A percentile compares a stretch with the other conserved stretches of the same genome.
These are phyloP conservation scores for Scolecobasidium constrictum DNA, from an alignment of 2,329 filamentous ascomycete genomes.

Conservation along the genomic window DNA sequence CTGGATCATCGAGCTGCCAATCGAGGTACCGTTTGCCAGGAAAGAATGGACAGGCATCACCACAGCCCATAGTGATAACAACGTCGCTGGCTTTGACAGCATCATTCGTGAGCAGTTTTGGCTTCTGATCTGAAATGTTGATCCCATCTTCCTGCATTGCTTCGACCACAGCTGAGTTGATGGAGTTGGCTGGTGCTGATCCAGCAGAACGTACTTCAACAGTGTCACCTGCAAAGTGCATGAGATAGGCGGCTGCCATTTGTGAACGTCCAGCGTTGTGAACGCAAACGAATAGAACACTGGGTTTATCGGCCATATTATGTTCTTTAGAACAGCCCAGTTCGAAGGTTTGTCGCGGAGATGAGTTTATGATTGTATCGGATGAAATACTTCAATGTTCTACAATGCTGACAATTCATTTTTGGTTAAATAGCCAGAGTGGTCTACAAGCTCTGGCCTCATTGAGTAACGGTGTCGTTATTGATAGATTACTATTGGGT, in stretches of 20 bases:
- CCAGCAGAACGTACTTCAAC: conserved; percentile 2
- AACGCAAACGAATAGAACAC: conserved; percentile 1
- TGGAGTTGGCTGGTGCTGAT: conserved; percentile 1
- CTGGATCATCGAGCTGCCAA: neutral
- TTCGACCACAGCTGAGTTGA: conserved; percentile 1
- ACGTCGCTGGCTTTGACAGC: neutral
- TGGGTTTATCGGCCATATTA: neutral
- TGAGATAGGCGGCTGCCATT: conserved; percentile 1
- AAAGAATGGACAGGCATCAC: conserved; percentile 1
- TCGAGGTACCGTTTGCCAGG: neutral
- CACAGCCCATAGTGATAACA: conserved; percentile 2
- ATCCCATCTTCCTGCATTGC: neutral
- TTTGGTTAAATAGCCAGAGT: too few relatives aligned
- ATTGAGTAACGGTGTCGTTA: too few relatives aligned
- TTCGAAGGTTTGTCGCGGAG: too few relatives aligned
- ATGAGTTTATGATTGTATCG: too few relatives aligned
- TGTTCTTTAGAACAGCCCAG: too few relatives aligned
- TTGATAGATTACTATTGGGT: too few relatives aligned
- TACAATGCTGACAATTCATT: too few relatives aligned
- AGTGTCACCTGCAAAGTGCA: neutral
- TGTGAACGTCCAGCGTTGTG: conserved; percentile 1
- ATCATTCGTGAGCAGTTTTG: neutral
- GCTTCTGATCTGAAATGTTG: neutral
- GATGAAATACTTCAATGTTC: too few relatives aligned
- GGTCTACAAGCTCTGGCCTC: too few relatives aligned